These are phyloP conservation scores for Epichloe sylvatica DNA, from an alignment of 2,329 filamentous ascomycete genomes.

Conservation along the genomic window DNA sequence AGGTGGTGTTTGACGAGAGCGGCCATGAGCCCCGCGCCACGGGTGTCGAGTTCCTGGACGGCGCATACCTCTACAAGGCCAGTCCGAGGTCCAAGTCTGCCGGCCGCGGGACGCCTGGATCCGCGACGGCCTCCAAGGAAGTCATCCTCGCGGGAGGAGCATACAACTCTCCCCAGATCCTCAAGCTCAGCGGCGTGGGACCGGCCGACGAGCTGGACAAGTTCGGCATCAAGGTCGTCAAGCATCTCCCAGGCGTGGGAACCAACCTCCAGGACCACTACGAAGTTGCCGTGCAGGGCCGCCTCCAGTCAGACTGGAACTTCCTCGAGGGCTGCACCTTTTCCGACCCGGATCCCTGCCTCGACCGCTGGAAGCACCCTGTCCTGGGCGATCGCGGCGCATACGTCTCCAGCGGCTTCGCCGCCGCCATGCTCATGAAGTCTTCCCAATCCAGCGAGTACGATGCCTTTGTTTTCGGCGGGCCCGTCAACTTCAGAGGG, in stretches of 20 bases:
- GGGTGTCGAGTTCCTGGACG: conserved; percentile 29
- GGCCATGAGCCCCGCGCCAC: conserved; percentile 20
- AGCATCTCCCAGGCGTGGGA: conserved; percentile 49
- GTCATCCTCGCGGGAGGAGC: conserved; percentile 35
- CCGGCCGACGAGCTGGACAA: conserved; percentile 23
- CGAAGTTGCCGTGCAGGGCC: conserved; percentile 13
- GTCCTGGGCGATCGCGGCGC: conserved; percentile 7
- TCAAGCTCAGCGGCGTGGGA: conserved; percentile 33
- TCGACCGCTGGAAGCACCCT: conserved; percentile 16
- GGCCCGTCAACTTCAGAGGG: conserved; percentile 15
- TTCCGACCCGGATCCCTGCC: conserved; percentile 20
- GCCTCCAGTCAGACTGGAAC: conserved; percentile 5
- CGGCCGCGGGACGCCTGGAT: conserved; percentile 9
- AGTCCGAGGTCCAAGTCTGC: conserved; percentile 24
- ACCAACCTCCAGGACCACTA: conserved; percentile 29
- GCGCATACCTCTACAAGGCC: conserved; percentile 27
- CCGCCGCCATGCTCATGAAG: conserved; percentile 12
- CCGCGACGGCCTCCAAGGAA: conserved; percentile 23
- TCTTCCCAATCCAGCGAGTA: conserved; percentile 16
- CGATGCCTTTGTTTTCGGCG: conserved; percentile 18
- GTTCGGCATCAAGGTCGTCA: conserved; percentile 36
- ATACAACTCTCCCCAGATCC: conserved; percentile 32
- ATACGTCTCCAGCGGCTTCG: conserved; percentile 13
- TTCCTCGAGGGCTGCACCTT: conserved; percentile 16
- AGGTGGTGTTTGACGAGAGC: conserved; percentile 20